Conservation (phyloP, 2,329 filamentous ascomycete species). For the Phaeosphaeriaceae sp. region DNA sequence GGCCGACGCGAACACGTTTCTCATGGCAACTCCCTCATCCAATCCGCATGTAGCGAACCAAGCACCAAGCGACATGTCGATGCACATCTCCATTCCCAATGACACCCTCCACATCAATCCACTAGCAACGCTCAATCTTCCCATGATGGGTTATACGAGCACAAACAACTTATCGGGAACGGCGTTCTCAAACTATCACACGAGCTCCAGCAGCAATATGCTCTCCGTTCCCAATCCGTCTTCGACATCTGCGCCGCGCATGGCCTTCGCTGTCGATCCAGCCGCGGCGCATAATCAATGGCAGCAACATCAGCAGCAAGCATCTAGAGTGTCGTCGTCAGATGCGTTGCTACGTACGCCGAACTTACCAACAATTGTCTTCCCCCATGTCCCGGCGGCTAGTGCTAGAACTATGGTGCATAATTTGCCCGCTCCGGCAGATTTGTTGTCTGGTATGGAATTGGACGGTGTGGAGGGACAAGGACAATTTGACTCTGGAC, state of each 20-base stretch:
- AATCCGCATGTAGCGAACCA: neutral
- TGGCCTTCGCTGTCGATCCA: slow-evolving; percentile 2
- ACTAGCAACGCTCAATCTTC: slow-evolving; percentile 37
- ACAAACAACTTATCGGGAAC: neutral
- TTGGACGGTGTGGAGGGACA: slow-evolving; percentile 15
- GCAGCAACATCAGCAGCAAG: slow-evolving; percentile 9
- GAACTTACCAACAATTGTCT: slow-evolving; percentile 42
- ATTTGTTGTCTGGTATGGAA: slow-evolving; percentile 38
- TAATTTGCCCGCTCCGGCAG: slow-evolving; percentile 43
- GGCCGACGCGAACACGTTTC: slow-evolving; percentile 40
- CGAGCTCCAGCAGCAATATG: neutral
- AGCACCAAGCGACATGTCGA: slow-evolving; percentile 5
- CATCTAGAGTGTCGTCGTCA: slow-evolving; percentile 4
- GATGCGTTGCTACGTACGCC: slow-evolving; percentile 28
- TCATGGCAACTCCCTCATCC: slow-evolving; percentile 1
- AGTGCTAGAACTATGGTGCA: slow-evolving; percentile 35
- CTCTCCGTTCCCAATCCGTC: slow-evolving; percentile 1
- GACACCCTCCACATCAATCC: slow-evolving; percentile 41
- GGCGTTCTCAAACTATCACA: neutral
- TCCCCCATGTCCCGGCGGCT: slow-evolving; percentile 36
- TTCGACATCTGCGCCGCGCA: neutral
- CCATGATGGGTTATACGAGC: slow-evolving; percentile 17
- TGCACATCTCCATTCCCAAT: slow-evolving; percentile 21
- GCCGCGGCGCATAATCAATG: neutral
- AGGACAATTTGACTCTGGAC: neutral